Conservation (phyloP, 257 asterid species). For the Solanum infundibuliforme region DNA sequence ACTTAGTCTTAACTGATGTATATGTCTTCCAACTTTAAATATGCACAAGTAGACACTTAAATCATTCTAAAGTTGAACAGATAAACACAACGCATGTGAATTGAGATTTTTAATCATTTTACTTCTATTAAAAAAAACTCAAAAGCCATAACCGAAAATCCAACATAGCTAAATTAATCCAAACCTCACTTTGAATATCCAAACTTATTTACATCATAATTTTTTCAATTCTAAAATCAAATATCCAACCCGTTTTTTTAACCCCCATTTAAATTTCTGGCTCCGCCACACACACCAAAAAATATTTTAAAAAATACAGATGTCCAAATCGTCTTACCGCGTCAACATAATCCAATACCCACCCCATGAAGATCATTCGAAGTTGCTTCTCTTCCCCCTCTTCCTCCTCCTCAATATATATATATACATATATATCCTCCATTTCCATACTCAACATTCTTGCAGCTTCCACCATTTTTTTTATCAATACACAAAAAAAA, state of each 20-base stretch:
- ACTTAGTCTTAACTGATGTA: too few relatives aligned
- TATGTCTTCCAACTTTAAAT: too few relatives aligned
- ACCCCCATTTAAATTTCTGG: background rate
- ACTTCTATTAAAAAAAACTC: background rate
- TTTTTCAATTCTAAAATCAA: background rate
- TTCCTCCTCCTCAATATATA: background rate
- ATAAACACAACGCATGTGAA: too few relatives aligned
- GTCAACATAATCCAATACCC: background rate
- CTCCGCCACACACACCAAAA: background rate
- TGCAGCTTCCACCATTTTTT: background rate
- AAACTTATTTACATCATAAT: background rate
- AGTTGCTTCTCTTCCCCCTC: background rate
- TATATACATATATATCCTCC: background rate
- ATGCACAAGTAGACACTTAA: too few relatives aligned
- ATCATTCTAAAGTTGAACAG: background rate
- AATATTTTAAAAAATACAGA: background rate
- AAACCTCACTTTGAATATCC: too few relatives aligned
- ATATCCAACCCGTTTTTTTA: background rate
- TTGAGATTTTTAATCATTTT: too few relatives aligned
- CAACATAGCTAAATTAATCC: background rate
- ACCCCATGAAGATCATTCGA: background rate
- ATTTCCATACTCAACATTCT: background rate
- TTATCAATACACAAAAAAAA: background rate
- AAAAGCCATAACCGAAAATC: background rate
- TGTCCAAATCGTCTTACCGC: conserved; percentile 10